Evolutionary conservation across 2,329 filamentous ascomycete species (phyloP), one percentile per base, ranked within the genome.

Genomic region (Stromatinia cepivora): DNA sequence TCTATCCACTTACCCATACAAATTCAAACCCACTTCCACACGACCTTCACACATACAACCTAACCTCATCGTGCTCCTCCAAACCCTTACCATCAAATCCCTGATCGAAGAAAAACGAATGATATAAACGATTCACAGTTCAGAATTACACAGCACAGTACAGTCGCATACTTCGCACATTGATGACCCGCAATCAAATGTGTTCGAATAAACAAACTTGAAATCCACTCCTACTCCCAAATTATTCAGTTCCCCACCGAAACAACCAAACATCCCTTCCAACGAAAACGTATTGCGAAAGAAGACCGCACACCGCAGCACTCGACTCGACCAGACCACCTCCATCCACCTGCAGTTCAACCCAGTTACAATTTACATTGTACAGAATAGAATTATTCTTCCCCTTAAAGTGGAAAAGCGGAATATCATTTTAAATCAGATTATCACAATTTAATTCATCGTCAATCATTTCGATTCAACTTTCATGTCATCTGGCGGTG

Each of bases 401-500:
- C 59, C 46, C 59, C 59, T 52, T 63, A 28, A 36, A 50, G 46
- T 22, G 22, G 31, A 67, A 67, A 67, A 50, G 65, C 65, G 53
- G 42, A 28, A 59, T 61, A 67, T 48, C 48, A 39, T 53, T 57
- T n/a, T 57, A 57, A 58, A 46, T 34, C 39, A 48, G 45, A 42
- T 66, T 22, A 52, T 48, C 45, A 59, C n/a, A 59, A 67, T 50
- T 67, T 67, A 17, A 61, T 59, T 36, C 54, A 31, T 59, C 65
- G 45, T 48, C 45, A 48, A 59, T 67, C 34, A 61, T 36, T 48
- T 57, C n/a, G 6, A n/a, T 54, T 63, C 66, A 63, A 68, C 58
- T 50, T 68, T 74, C 74, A 78, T 77, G 76, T 77, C 75, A 72
- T 75, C 72, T 65, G 74, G 74, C 63, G 73, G 72, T 66, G 75